Percentiles rank a stretch among this genome's conserved stretches.
phyloP scores from a whole-genome alignment of 2,329 filamentous ascomycete genomes.

The Phoma sp. region DNA sequence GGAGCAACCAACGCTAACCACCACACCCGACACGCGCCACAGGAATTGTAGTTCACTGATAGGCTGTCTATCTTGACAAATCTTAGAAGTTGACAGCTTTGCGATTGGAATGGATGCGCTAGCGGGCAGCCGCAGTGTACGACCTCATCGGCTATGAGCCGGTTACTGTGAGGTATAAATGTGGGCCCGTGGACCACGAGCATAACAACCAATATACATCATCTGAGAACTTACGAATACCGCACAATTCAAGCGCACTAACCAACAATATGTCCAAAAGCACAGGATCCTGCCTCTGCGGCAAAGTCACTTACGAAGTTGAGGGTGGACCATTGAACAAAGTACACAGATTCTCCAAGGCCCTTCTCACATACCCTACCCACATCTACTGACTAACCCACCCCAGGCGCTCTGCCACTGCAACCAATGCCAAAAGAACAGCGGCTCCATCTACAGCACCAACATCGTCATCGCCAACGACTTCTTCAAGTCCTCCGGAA shows the following conservation, averaged over 20 bases:
- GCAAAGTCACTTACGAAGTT: conserved; percentile 15
- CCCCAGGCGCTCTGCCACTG: conserved; percentile 15
- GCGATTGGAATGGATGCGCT: too few species aligned
- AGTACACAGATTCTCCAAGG: too few species aligned
- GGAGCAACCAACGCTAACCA: too few species aligned
- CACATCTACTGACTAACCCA: too few species aligned
- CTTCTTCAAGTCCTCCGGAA: conserved; percentile 14
- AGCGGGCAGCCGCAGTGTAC: background rate
- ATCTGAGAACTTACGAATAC: background rate
- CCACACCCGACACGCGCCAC: too few species aligned
- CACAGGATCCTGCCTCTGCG: conserved; percentile 17
- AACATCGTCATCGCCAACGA: conserved; percentile 14
- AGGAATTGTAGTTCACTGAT: too few species aligned
- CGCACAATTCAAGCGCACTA: background rate
- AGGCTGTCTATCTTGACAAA: too few species aligned
- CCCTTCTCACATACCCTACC: too few species aligned
- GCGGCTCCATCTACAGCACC: conserved; percentile 8
- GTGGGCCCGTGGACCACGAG: too few species aligned
- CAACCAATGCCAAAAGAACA: conserved; percentile 17
- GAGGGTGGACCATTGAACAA: conserved; percentile 15
- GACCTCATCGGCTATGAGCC: background rate
- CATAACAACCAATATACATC: too few species aligned
- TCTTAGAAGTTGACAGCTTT: too few species aligned
- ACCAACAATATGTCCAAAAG: conserved; percentile 5
- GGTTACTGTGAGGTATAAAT: background rate